These are phyloP conservation scores for Aspergillus asperescens DNA, from an alignment of 495 filamentous ascomycete genomes.

Conservation along the genomic window DNA sequence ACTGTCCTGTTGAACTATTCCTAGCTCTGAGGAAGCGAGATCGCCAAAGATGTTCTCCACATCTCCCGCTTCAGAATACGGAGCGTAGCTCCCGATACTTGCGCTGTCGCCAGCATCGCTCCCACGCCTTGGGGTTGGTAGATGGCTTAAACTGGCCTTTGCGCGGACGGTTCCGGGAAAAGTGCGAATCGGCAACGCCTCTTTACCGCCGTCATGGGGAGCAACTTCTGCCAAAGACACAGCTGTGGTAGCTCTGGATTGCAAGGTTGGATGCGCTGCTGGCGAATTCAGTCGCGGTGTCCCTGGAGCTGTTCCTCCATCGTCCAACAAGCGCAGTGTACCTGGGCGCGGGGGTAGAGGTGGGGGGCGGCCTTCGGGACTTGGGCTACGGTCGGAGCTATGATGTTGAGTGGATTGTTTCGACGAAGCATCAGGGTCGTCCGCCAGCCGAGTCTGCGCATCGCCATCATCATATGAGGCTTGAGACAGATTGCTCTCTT, in stretches of 20 bases:
- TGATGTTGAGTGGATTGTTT: slow-evolving; percentile 4
- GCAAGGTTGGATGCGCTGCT: slow-evolving; percentile 43
- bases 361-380: slow-evolving; percentile 45
- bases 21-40: slow-evolving; percentile 35
- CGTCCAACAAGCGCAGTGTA: slow-evolving; percentile 39
- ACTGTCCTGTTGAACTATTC: slow-evolving; percentile 20
- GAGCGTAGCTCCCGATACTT: slow-evolving; percentile 78
- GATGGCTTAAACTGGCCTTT: slow-evolving; percentile 41
- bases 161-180: slow-evolving; percentile 33
- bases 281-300: slow-evolving; percentile 5
- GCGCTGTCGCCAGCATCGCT: slow-evolving; percentile 72
- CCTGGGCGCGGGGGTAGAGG: slow-evolving; percentile 66
- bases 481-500: slow-evolving; percentile 4
- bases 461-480: not conserved
- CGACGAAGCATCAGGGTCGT: slow-evolving; percentile 6
- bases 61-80: slow-evolving; percentile 64
- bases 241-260: slow-evolving; percentile 75
- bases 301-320: slow-evolving; percentile 28
- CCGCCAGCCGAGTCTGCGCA: not conserved
- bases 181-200: slow-evolving; percentile 45
- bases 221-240: slow-evolving; percentile 73
- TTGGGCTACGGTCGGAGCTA: slow-evolving; percentile 22
- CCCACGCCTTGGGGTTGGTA: slow-evolving; percentile 38
- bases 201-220: slow-evolving; percentile 59
- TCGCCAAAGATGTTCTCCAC: slow-evolving; percentile 84